Evolutionary conservation across 371 early-diverging fungal genomes (phyloP), one percentile per base, ranked within the genome.

Genomic region (Rhizopus sp.): DNA sequence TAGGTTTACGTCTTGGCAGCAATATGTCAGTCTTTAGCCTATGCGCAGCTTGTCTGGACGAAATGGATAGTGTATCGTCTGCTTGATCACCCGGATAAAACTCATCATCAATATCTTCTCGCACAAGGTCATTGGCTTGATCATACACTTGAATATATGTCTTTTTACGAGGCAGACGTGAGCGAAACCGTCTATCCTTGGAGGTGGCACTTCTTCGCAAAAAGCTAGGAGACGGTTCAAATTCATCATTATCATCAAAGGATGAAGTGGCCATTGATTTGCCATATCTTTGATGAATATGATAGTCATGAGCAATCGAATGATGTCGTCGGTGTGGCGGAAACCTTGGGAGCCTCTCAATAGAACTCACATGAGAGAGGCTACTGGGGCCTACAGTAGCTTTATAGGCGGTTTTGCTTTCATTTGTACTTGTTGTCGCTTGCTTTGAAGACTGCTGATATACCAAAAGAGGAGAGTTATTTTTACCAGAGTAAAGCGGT

Each of bases 101-200:
- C 12, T 84, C 87, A 53, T 84, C 84, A 5, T 88, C 88, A 12
- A 84, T 78, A 42, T 85, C 82, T 34, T 87, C 88, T 55, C 77
- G 71, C 2, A 84, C 82, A 1, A 85, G 80, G 16, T 85, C 88
- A 30, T 82, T 84, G 7, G 80, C 81, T 47, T 77, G 84, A 4
- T 75, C 74, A 46, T 84, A 89, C 1, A 89, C 83, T 51, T 87
- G 86, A 57, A 89, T 84, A 17, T 68, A 75, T 2, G 88, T 81
- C 49, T 74, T 77, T 38, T 81, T 81, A 5, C 78, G 65, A 8
- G 75, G 79, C 7, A 75, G 53, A 17, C 70, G 67, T 6, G 71
- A 73, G 7, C 79, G 63, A 33, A 75, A 77, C 5, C 62, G 47
- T 13, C 30, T 47, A 10, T 53, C 35, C 33, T 57, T 39, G 8